A percentile compares a stretch with the other conserved stretches of the same genome.
These are phyloP conservation scores for Pneumocystis jirovecii DNA, from an alignment of 1,139 yeast species.

Conservation along the genomic window DNA sequence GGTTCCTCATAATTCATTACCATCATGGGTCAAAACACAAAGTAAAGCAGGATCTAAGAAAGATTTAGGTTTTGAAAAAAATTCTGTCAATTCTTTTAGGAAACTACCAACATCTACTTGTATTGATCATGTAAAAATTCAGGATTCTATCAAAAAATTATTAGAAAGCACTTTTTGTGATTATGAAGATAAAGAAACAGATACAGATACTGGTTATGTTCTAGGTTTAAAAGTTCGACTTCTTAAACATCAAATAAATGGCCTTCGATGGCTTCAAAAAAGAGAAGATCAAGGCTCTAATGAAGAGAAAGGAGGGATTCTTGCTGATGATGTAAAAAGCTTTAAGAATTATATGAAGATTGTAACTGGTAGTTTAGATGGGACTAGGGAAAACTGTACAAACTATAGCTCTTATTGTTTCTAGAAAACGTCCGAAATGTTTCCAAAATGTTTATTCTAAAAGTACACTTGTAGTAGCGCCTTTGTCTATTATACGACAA, in stretches of 20 bases:
- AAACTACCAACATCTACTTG: not conserved
- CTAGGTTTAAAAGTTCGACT: constrained; percentile 39
- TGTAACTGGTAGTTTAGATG: constrained; percentile 31
- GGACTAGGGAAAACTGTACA: constrained; percentile 89
- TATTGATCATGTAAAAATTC: constrained; percentile 8
- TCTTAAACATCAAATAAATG: constrained; percentile 54
- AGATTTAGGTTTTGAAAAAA: not conserved
- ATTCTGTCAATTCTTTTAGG: not conserved
- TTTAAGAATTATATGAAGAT: not conserved
- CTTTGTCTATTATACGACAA: constrained; percentile 65
- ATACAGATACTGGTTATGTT: constrained; percentile 13
- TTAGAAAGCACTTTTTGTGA: constrained; percentile 44
- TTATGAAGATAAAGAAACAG: constrained; percentile 38
- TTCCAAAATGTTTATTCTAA: constrained; percentile 4
- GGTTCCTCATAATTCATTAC: not conserved
- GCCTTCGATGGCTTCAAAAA: constrained; percentile 29
- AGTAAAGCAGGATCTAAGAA: not conserved
- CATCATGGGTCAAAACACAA: not conserved
- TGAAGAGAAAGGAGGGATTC: constrained; percentile 64
- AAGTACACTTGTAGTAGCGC: constrained; percentile 55
- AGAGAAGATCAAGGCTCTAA: constrained; percentile 38
- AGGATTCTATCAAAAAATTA: constrained; percentile 60
- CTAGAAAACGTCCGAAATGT: constrained; percentile 7
- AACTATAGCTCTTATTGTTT: constrained; percentile 50
- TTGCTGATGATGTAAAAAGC: constrained; percentile 55